Evolutionary conservation across 768 basidiomycete genomes (phyloP).

Genomic region (Chalciporus chontae): DNA sequence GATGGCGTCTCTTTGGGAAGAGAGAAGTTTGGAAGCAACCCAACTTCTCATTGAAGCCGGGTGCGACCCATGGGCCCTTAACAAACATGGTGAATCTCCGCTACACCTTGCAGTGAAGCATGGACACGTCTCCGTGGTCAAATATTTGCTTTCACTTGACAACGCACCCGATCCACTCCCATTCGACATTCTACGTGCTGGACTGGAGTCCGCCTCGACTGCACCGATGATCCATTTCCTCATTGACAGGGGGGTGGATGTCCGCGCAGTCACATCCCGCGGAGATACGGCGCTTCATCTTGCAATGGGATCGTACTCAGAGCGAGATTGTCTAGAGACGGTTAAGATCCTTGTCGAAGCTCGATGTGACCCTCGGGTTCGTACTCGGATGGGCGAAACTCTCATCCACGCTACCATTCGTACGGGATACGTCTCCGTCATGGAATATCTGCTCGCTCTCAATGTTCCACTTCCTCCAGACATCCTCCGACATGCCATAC

Average conservation of each 20-base stretch:
- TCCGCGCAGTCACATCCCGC: background rate
- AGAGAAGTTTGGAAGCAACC: background rate
- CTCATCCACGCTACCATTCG: background rate
- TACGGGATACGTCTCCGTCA: background rate
- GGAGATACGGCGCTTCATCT: background rate
- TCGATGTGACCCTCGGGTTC: background rate
- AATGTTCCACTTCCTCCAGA: background rate
- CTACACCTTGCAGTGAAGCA: conserved; percentile 6
- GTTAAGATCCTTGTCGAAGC: background rate
- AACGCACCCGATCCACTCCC: background rate
- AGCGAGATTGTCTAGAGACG: background rate
- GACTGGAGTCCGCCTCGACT: background rate
- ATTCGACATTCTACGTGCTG: background rate
- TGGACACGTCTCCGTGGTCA: background rate
- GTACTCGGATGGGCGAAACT: background rate
- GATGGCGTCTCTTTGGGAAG: background rate
- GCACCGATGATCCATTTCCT: background rate
- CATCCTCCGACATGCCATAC: background rate
- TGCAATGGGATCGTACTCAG: background rate
- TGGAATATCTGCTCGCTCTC: background rate
- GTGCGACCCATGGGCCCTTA: background rate
- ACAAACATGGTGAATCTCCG: background rate
- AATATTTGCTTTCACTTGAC: background rate
- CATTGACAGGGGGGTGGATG: background rate
- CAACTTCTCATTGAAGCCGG: conserved; percentile 5